phyloP scores from a whole-genome alignment of 371 early-diverging fungal species.

The Mortierella sp. region DNA sequence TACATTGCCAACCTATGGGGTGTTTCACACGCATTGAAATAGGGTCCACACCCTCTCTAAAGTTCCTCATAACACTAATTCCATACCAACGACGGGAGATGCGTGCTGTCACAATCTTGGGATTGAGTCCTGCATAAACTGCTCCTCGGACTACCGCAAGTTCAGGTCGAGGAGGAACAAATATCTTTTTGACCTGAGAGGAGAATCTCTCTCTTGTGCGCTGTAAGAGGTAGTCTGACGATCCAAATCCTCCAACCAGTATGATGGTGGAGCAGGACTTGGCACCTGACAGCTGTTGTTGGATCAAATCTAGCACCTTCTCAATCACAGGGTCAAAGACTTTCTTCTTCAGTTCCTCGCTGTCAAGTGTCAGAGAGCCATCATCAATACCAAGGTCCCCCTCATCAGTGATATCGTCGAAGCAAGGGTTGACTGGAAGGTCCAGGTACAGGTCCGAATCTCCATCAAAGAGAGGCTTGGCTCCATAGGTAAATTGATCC shows the following conservation, averaged over 20 bases:
- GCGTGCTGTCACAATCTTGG: conserved; percentile 51
- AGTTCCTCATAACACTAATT: not conserved
- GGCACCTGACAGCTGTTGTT: conserved; percentile 63
- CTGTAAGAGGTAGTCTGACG: conserved; percentile 56
- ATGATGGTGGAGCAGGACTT: conserved; percentile 53
- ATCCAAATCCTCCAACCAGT: conserved; percentile 64
- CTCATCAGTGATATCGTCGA: conserved; percentile 61
- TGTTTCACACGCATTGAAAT: too few relatives aligned
- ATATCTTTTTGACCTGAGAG: conserved; percentile 23
- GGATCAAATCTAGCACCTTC: conserved; percentile 64
- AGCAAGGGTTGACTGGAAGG: conserved; percentile 59
- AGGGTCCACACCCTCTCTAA: conserved; percentile 5
- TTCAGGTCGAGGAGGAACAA: conserved; percentile 43
- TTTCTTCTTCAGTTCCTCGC: conserved; percentile 49
- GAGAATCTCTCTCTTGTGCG: conserved; percentile 34
- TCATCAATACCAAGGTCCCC: conserved; percentile 59
- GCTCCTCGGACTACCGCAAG: conserved; percentile 55
- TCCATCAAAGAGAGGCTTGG: conserved; percentile 68
- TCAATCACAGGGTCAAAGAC: conserved; percentile 72
- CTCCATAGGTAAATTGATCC: conserved; percentile 62
- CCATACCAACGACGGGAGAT: conserved; percentile 56
- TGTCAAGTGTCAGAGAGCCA: not conserved
- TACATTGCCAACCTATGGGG: too few relatives aligned
- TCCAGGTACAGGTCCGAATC: too few relatives aligned
- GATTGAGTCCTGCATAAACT: conserved; percentile 52